Evolutionary conservation across 2,329 filamentous ascomycete species (phyloP), one percentile per base, ranked within the genome.

Genomic region (Arachnomyces sp.): DNA sequence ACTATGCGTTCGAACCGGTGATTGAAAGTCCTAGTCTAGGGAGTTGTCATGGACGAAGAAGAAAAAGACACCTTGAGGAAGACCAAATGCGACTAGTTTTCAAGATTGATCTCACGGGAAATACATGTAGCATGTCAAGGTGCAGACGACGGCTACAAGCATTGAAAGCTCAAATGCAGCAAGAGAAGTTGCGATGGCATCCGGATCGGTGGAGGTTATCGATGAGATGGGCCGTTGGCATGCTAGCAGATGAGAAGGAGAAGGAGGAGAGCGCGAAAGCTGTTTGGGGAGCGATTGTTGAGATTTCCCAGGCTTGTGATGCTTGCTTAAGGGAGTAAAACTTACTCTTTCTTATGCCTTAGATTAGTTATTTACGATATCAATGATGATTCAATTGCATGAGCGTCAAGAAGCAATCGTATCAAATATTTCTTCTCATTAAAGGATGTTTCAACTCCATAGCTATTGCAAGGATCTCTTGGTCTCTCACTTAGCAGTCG

Each of bases 131-230:
- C 21, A 15, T 13, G 7, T 13, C 13, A 14, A 13, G 15, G 12
- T 8, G 25, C 5, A 38, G 17, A 31, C 14, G 28, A 3, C 40
- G 39, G 9, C 21, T 47, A 2, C 15, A 34, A 6, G 31, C 16
- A 30, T 28, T 49, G 7, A 49, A 40, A 14, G 15, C 29, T n/a
- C 45, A 45, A 28, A 21, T 49, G 8, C n/a, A 30, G 3, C 39
- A 40, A 25, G 47, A 49, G 32, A 47, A 44, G 30, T 30, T 31
- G 21, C 42, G 40, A 39, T 49, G 47, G 47, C 45, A 49, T 44
- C 44, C 40, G 2, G 42, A 47, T 35, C 40, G 40, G 17, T 18
- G 39, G 12, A 36, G 16, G 7, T 29, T n/a, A 21, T 25, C 21
- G 5, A 12, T 35, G 25, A 4, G 9, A 6, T 7, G 32, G 4